Evolutionary conservation across 2,329 filamentous ascomycete genomes (phyloP).

Genomic region (Remersonia thermophila): DNA sequence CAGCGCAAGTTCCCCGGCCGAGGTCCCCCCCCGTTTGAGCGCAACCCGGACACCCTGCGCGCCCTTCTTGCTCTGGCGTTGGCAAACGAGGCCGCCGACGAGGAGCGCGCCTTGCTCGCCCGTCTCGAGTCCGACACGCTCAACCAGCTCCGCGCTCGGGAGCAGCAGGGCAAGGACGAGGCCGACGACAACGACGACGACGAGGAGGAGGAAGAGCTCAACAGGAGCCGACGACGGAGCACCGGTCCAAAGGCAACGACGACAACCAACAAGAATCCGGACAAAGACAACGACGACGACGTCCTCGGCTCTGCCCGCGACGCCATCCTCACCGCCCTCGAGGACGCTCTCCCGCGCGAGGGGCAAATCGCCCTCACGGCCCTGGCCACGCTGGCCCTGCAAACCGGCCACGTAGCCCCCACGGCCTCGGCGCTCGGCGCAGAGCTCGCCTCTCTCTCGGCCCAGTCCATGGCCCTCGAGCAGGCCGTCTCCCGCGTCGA

Average conservation of each 20-base stretch:
- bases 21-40: conserved; percentile 62
- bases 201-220: too few relatives aligned
- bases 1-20: conserved; percentile 53
- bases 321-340: conserved; percentile 40
- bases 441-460: conserved; percentile 44
- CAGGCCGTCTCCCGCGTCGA: conserved; percentile 43
- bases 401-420: conserved; percentile 36
- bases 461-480: conserved; percentile 39
- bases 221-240: too few relatives aligned
- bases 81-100: conserved; percentile 66
- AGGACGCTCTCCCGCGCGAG: conserved; percentile 41
- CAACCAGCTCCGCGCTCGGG: conserved; percentile 34
- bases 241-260: not conserved
- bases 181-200: not conserved
- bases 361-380: conserved; percentile 44
- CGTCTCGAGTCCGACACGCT: conserved; percentile 49
- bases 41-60: conserved; percentile 72
- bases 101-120: conserved; percentile 48
- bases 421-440: conserved; percentile 37
- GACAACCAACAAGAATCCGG: not conserved
- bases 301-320: conserved; percentile 21
- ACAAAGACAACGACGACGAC: not conserved
- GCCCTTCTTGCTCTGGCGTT: conserved; percentile 61
- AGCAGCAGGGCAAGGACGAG: conserved; percentile 15
- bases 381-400: conserved; percentile 39